Base-by-base conservation (phyloP, 2,329 filamentous ascomycete genomes). In the Botrytis tulipae region DNA sequence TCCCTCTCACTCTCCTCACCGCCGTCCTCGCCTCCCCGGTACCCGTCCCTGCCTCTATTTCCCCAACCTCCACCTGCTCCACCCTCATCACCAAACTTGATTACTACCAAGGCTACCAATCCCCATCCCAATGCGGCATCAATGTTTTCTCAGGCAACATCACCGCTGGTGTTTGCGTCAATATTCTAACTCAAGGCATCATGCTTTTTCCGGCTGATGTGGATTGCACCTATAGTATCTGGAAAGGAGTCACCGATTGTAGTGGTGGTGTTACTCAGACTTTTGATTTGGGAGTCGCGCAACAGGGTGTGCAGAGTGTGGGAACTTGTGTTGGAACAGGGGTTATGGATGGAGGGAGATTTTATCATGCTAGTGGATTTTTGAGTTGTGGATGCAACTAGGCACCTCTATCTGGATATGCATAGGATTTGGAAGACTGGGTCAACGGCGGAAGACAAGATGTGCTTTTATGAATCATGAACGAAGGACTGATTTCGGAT, bases 21-120 rank as follows among this genome's bases (percentile, higher is more conserved):
- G 18, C 16, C 66, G 22, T 42, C 61, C 60, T 67, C 35, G 60
- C 70, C 37, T 32, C 44, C 3, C 70, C 70, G 3, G 20, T 72
- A 37, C 42, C 46, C 18, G 18, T 37, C 12, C n/a, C 59, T 37
- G 25, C 20, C 20, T 25, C 20, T 5, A 3, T 8, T 29, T 61
- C 37, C n/a, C 20, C 44, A 48, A 35, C 20, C 54, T 46, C 37
- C 22, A 72, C 44, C 60, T 66, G 44, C 60, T 32, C 35, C 35
- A 54, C 12, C 35, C n/a, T 32, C 44, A 35, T 44, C 37, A 54
- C 61, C 14, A 57, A 37, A 14, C 46, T 67, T 8, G 70, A 72
- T 22, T 72, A 72, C 46, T 72, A 67, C 60, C 70, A 72, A 72
- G 70, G 70, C 46, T 62, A 62, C 32, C 20, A 29, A 16, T 57